Evolutionary conservation across 371 early-diverging fungal species (phyloP).

Genomic region (Phascolomyces articulosus): DNA sequence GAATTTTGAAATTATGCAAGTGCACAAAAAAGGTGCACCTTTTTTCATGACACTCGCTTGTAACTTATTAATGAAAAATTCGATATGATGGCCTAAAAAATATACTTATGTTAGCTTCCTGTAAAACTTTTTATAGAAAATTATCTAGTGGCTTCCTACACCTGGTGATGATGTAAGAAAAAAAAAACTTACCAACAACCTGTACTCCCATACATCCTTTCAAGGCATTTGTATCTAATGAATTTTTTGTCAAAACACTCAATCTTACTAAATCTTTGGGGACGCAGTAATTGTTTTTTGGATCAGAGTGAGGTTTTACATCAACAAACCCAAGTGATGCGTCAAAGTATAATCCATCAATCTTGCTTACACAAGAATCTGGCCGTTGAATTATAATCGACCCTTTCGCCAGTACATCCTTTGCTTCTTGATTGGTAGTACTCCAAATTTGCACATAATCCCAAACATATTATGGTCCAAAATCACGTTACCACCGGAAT

Average conservation of each 20-base stretch:
- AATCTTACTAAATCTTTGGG: not conserved
- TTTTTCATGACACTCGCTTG: not conserved
- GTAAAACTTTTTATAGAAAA: not conserved
- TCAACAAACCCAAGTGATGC: not conserved
- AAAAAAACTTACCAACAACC: slow-evolving; percentile 5
- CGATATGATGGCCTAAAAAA: not conserved
- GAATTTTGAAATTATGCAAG: no score
- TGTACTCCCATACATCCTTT: not conserved
- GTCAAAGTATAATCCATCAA: not conserved
- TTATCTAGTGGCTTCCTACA: not conserved
- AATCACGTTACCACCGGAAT: slow-evolving; percentile 11
- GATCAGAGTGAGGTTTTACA: not conserved
- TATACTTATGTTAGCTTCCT: not conserved
- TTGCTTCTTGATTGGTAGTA: not conserved
- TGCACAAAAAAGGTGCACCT: no score
- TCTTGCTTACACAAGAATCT: not conserved
- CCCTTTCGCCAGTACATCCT: not conserved
- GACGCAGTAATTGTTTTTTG: not conserved
- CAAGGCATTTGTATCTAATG: not conserved
- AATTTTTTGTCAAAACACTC: not conserved
- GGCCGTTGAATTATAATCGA: not conserved
- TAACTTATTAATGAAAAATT: not conserved
- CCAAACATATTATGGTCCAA: not conserved
- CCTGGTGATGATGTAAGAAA: not conserved
- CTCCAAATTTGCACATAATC: not conserved